Evolutionary conservation across 2,329 filamentous ascomycete genomes (phyloP).

Genomic region (Amauroascus niger): DNA sequence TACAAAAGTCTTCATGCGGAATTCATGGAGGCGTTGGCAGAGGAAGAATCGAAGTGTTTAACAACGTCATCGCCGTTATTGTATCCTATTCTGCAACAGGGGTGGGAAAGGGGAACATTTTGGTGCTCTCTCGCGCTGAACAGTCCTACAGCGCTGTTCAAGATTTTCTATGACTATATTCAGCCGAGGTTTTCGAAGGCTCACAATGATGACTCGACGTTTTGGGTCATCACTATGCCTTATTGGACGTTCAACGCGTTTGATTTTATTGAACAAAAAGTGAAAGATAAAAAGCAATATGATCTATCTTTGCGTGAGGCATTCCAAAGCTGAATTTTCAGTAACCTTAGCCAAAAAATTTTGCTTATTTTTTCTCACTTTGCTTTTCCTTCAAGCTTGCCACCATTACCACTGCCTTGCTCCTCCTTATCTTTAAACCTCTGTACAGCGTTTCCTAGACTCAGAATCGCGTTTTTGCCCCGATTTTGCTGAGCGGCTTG

Average conservation of each 20-base stretch:
- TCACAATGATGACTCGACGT: conserved; percentile 15
- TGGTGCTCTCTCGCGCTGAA: conserved; percentile 23
- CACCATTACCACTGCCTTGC: too few species aligned
- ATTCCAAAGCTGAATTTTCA: not conserved
- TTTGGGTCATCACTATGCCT: conserved; percentile 15
- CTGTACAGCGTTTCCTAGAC: too few species aligned
- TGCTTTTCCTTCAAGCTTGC: too few species aligned
- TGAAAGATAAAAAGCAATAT: conserved; percentile 17
- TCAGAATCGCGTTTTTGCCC: too few species aligned
- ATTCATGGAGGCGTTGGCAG: conserved; percentile 12
- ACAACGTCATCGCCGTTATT: not conserved
- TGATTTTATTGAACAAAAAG: conserved; percentile 14
- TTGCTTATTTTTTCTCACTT: too few species aligned
- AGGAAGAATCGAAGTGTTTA: conserved; percentile 8
- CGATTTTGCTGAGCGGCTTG: too few species aligned
- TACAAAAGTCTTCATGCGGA: conserved; percentile 11
- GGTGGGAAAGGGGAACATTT: conserved; percentile 22
- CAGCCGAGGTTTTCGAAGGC: conserved; percentile 16
- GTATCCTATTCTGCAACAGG: conserved; percentile 16
- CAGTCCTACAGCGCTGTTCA: conserved; percentile 21
- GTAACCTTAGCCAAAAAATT: too few species aligned
- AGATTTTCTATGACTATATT: conserved; percentile 24
- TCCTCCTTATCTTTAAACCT: too few species aligned
- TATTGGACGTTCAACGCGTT: conserved; percentile 15
- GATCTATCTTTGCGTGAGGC: conserved; percentile 11